Evolutionary conservation across 345 rosid genomes (phyloP), one percentile per base, ranked within the genome.

Genomic region (Eucalyptus curtisii): DNA sequence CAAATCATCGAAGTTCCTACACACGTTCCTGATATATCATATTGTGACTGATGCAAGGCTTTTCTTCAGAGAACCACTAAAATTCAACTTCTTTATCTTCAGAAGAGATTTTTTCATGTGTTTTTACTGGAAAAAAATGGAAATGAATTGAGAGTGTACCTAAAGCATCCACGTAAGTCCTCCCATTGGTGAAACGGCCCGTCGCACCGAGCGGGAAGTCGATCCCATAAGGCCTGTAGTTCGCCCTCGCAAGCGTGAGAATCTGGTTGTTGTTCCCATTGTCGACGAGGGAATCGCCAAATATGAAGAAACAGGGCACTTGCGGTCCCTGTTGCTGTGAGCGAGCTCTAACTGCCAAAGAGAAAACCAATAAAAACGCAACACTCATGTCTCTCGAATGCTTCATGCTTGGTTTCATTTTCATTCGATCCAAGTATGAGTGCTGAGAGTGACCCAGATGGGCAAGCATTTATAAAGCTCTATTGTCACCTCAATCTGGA

Each of bases 241-340:
- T 92, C 85, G 99, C 98, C 90, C 97, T 92, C 64, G 99, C 95
- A 68, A 95, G 95, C 3, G 98, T 94, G 6, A 92, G 71, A 89
- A 97, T 89, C 86, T 95, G 91, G 88, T 97, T 96, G 86, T 97
- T 97, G 91, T 96, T 97, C 84, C 99, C 99, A 91, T 96, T 97
- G 87, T 97, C 99, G 7, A 96, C 99, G 88, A 97, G 89, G 5
- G 99, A 96, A 87, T 97, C 99, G n/a, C 99, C 99, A 10, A 97
- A 95, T 49, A 96, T 93, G 91, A 94, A 97, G 92, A 94, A 95
- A 90, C 98, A 93, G 37, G 99, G 97, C 79, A 94, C 99, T 89
- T 95, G 95, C 33, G 93, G 79, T 87, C 90, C 90, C 90, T 88
- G 94, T 20, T 22, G 87, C 86, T 93, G 93, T 22, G 95, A 85